Evolutionary conservation across 805 yeast genomes (phyloP), one percentile per base, ranked within the genome.

Genomic region (Nakazawaea ishiwadae): DNA sequence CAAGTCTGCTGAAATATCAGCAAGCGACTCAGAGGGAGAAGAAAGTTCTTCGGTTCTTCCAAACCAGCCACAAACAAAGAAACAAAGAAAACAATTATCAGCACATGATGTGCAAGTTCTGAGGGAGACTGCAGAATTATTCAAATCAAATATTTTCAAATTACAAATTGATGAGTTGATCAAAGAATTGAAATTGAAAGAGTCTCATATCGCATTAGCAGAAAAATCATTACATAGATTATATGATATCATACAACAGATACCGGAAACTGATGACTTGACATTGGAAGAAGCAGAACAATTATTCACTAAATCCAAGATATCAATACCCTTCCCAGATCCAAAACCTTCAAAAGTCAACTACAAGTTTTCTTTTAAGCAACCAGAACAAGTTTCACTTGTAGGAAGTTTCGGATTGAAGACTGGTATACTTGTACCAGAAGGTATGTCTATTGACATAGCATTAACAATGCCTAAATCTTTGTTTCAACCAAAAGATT

Each of bases 111-210:
- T 91, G 35, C 96, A 91, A 53, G 74, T 84, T 2, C 96, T 96
- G 0, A 75, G 96, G 52, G 97, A 90, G 59, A 86, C 97, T 1
- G 93, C 95, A 1, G 97, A 90, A 59, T 66, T 91, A 35, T 93
- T 90, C 77, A 88, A 90, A 56, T 88, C 96, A 7, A 93, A 90
- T 62, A 89, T 93, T 42, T 91, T 93, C 79, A 93, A 93, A 60
- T 64, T 93, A 44, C 96, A 93, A 65, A 89, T 93, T 46, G 98
- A 90, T 62, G 98, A 90, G 58, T 68, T 93, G 31, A 66, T 93
- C 51, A 76, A 78, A 50, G 98, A 91, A 60, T 75, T 91, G 31
- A 76, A 78, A 51, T 60, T 90, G 31, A 84, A 84, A 52, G 91
- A 86, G 15, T 61, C 76, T 14, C 81, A 82, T 53, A 73, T 83